Evolutionary conservation across 1,284 basidiomycete species (phyloP).

Genomic region (Leccinum solheimii): DNA sequence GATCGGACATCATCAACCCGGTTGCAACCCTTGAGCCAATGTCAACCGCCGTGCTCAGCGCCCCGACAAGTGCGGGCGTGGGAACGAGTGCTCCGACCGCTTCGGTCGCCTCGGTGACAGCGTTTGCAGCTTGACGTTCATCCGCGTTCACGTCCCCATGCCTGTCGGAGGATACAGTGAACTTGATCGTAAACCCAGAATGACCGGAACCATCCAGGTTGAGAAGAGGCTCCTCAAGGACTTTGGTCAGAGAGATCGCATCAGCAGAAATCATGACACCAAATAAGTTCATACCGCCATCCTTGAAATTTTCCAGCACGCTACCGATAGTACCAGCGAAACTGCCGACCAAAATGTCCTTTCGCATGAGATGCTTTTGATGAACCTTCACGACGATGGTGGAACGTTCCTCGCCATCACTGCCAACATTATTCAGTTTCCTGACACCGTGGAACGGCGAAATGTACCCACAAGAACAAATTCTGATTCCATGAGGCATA

Average conservation of each 20-base stretch:
- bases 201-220: not conserved
- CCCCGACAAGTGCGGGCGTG: too few relatives aligned
- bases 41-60: too few relatives aligned
- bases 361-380: not conserved
- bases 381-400: not conserved
- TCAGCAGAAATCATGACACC: not conserved
- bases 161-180: too few relatives aligned
- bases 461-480: not conserved
- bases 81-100: too few relatives aligned
- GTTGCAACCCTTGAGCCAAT: too few relatives aligned
- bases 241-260: not conserved
- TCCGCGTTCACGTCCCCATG: too few relatives aligned
- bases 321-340: not conserved
- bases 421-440: not conserved
- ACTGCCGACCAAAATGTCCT: not conserved
- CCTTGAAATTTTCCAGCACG: not conserved
- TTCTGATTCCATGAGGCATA: not conserved
- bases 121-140: too few relatives aligned
- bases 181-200: too few relatives aligned
- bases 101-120: too few relatives aligned
- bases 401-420: not conserved
- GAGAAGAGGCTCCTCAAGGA: not conserved
- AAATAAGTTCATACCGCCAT: not conserved
- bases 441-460: not conserved
- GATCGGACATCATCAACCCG: too few relatives aligned